phyloP scores from a whole-genome alignment of 2,329 filamentous ascomycete species.

The Paracorniculantispora psalliotae region DNA sequence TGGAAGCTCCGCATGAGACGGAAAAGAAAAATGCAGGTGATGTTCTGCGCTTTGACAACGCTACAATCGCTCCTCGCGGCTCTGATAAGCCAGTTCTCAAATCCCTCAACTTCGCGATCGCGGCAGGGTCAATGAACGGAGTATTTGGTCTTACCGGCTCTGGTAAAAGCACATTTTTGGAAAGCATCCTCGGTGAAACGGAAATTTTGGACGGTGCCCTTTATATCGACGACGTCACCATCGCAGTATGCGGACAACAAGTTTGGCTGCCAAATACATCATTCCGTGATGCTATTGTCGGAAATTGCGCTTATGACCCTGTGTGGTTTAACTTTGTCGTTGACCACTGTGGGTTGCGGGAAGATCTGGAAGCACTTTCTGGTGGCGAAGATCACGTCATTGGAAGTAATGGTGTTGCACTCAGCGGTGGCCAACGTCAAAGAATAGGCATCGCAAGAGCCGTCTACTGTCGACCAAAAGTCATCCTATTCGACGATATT shows the following conservation, averaged over 20 bases:
- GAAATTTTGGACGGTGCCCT: not conserved
- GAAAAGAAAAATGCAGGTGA: not conserved
- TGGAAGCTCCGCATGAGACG: not conserved
- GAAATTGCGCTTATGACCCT: not conserved
- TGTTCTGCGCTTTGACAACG: not conserved
- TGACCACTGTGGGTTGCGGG: not conserved
- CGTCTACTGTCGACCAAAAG: not conserved
- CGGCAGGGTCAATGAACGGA: not conserved
- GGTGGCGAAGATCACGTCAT: not conserved
- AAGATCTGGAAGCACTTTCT: not conserved
- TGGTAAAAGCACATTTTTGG: not conserved
- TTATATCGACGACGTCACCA: not conserved
- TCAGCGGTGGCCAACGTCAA: not conserved
- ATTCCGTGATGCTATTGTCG: not conserved
- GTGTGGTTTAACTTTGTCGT: not conserved
- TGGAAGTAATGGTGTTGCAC: not conserved
- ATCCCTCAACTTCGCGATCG: not conserved
- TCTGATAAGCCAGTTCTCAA: not conserved
- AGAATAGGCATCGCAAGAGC: not conserved
- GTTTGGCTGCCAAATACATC: not conserved
- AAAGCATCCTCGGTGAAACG: not conserved
- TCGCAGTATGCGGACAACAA: not conserved
- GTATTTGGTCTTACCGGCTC: not conserved
- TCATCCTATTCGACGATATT: not conserved
- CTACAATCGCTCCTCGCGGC: not conserved